A percentile compares a stretch with the other conserved stretches of the same genome.
These are phyloP conservation scores for Calonectria crousiana DNA, from an alignment of 2,329 filamentous ascomycete genomes.

Conservation along the genomic window DNA sequence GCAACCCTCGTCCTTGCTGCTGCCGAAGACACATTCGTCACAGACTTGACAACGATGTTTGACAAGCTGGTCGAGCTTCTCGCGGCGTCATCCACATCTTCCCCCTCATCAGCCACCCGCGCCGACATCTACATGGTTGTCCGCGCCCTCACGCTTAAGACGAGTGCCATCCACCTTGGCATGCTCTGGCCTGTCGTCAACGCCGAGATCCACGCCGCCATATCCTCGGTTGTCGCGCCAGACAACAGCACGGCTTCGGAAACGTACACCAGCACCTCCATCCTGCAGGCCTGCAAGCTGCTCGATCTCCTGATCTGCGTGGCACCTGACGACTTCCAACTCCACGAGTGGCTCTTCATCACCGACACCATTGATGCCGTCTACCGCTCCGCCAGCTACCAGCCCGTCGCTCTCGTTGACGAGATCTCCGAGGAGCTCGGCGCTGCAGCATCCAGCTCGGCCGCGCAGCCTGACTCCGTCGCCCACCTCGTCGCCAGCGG, in stretches of 20 bases:
- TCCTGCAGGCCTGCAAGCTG: conserved; percentile 94
- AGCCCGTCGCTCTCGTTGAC: conserved; percentile 83
- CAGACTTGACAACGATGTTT: conserved; percentile 78
- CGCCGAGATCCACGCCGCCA: conserved; percentile 82
- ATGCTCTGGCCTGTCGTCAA: conserved; percentile 93
- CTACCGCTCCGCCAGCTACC: conserved; percentile 79
- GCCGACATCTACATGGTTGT: conserved; percentile 92
- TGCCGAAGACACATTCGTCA: conserved; percentile 82
- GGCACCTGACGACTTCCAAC: conserved; percentile 94
- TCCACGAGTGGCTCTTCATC: conserved; percentile 98
- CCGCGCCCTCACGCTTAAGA: conserved; percentile 83
- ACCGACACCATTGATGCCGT: conserved; percentile 97
- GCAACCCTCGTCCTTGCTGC: conserved; percentile 83
- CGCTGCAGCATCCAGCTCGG: conserved; percentile 51
- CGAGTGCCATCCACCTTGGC: conserved; percentile 82
- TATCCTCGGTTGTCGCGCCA: conserved; percentile 79
- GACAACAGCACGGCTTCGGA: conserved; percentile 74
- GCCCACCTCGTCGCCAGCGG: conserved; percentile 52
- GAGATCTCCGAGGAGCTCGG: conserved; percentile 84
- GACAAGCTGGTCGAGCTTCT: conserved; percentile 91
- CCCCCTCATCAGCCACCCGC: conserved; percentile 89
- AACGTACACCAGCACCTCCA: conserved; percentile 79
- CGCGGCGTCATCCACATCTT: conserved; percentile 85
- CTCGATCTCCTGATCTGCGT: conserved; percentile 89
- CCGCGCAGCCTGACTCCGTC: conserved; percentile 51